Base-by-base conservation (phyloP, 352 stramenopile genomes). In the Achlya hypogyna region DNA sequence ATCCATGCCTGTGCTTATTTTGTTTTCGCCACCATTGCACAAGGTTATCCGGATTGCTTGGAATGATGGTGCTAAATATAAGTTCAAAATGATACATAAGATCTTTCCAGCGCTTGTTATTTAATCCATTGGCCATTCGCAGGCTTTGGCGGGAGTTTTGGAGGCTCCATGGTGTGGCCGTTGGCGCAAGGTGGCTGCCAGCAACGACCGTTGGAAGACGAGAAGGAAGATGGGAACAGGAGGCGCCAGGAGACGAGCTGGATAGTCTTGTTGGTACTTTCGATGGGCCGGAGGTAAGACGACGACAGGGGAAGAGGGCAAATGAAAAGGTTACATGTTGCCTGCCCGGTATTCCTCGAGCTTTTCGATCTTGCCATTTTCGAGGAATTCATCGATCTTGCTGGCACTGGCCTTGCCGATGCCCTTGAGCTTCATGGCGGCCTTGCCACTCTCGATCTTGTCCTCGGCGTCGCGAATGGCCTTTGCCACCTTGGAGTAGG, bases 381-480 rank as follows among this genome's bases (percentile, higher is more conserved):
- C 81, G 9, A 95, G 54, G 59, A 91, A 93, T 69, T 95, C 87
- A 54, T 95, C 87, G 63, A 95, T 94, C 72, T 91, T 92, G 31
- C 71, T 72, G 20, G 74, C 81, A 0, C 82, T 86, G 5, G 81
- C 84, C 68, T 95, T 95, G 66, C 87, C 87, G 10, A 95, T 84
- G 29, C 82, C 82, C 65, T 92, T 90, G 58, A 95, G 75, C 66
- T 95, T 93, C 51, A 82, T 72, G 8, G 84, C 84, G 45, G 89
- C 72, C 65, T 95, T 95, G 51, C 86, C 86, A 20, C 73, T 78
- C 22, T 66, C 76, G 74, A 95, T 86, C 27, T 73, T 70, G 2
- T 76, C 71, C 40, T 90, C 82, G 51, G 74, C 71, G 31, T 93
- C 83, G 25, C 82, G 82, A 51, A 95, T 88, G 4, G 86, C 83